phyloP scores from a whole-genome alignment of 768 basidiomycete genomes.

The Mycena rosella region DNA sequence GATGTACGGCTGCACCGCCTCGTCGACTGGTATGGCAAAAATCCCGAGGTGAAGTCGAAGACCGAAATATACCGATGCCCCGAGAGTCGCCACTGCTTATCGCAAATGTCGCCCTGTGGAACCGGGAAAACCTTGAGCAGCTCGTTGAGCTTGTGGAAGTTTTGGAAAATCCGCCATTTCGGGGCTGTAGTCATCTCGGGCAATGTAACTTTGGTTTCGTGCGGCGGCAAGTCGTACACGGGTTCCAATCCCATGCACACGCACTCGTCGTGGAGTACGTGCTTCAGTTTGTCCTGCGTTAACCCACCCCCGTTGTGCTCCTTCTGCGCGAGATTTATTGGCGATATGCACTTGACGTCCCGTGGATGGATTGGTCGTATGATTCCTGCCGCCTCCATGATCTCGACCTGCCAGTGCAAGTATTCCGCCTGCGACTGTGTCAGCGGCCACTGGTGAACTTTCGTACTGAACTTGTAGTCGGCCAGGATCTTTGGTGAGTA shows the following conservation, averaged over 20 bases:
- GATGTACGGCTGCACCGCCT: neutral
- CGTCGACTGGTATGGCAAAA: neutral
- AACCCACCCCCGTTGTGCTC: slow-evolving; percentile 42
- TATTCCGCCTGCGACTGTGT: slow-evolving; percentile 36
- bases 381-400: slow-evolving; percentile 50
- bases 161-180: neutral
- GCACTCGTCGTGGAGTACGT: slow-evolving; percentile 50
- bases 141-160: neutral
- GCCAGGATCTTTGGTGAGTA: slow-evolving; percentile 49
- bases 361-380: slow-evolving; percentile 41
- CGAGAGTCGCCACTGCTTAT: neutral
- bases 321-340: slow-evolving; percentile 52
- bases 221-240: slow-evolving; percentile 27
- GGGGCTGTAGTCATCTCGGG: neutral
- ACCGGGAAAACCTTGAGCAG: neutral
- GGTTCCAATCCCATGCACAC: slow-evolving; percentile 38
- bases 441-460: slow-evolving; percentile 46
- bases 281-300: slow-evolving; percentile 47
- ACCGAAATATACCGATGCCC: neutral
- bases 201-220: neutral
- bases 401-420: slow-evolving; percentile 43
- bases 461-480: slow-evolving; percentile 43
- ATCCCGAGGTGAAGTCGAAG: neutral
- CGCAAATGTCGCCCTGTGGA: neutral
- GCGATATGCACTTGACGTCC: slow-evolving; percentile 49